Base-by-base conservation (phyloP, 495 filamentous ascomycete genomes). In the Aspergillus sparsus region DNA sequence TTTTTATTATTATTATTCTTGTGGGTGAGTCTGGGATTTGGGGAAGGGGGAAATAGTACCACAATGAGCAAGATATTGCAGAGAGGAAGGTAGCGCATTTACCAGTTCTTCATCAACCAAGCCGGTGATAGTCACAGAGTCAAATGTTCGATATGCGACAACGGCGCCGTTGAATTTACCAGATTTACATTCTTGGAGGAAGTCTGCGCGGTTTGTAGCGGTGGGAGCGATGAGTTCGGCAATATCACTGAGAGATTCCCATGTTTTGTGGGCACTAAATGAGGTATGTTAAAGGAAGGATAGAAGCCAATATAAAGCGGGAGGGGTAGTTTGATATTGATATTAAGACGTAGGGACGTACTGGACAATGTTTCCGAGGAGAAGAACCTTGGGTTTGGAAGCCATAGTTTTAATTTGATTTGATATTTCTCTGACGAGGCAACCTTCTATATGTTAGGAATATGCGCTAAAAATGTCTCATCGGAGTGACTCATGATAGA, bases 111-210 rank as follows among this genome's bases (percentile, higher is more conserved):
- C 78, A 61, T 92, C 83, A 16, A 92, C 68, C 3, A 77, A 69
- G 1, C 93, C 93, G 0, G 93, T 63, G 52, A 60, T 55, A 5
- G 47, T 45, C 52, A 60, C 53, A 46, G 87, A 92, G 35, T 66
- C 70, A 66, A 96, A 92, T 21, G 90, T 96, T 10, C 93, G 84
- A 76, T 92, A 97, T 46, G 82, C 81, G 10, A 82, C 89, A 15
- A 84, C 68, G 16, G 89, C 83, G 35, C 82, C 87, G 62, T 89
- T 81, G 53, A 94, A 81, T 18, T 82, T 80, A 27, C 90, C 91
- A 33, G 82, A 80, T 36, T 74, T 74, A 65, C 86, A 89, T 77
- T 96, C 90, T 49, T 85, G 66, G 34, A 96, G 71, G 71, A 98
- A 97, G 15, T 87, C 82, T 41, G 71, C 68, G 63, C 85, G 85